These are phyloP conservation scores for Chalciporus sp. DNA, from an alignment of 1,284 basidiomycete genomes.

Conservation along the genomic window DNA sequence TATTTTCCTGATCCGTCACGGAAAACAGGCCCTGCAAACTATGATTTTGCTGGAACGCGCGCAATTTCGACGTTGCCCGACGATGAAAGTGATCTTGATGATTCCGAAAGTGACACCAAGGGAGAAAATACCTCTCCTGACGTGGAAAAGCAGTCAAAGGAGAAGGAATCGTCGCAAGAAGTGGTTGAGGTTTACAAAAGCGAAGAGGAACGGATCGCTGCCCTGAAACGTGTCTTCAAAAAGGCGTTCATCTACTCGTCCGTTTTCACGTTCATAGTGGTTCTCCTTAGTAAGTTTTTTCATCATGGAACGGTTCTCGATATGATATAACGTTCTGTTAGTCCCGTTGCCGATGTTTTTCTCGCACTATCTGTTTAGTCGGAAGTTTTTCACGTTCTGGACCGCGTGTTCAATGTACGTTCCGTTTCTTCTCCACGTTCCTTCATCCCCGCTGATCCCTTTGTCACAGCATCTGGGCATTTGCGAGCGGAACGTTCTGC, in stretches of 20 bases:
- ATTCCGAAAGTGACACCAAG: slow-evolving; percentile 1
- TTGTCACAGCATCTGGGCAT: slow-evolving; percentile 45
- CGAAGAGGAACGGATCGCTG: slow-evolving; percentile 18
- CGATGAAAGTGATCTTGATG: not conserved
- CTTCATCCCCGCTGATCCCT: not conserved
- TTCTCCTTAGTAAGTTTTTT: slow-evolving; percentile 41
- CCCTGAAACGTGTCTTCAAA: slow-evolving; percentile 41
- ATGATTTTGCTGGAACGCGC: slow-evolving; percentile 50
- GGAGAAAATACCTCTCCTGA: slow-evolving; percentile 4
- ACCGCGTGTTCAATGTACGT: slow-evolving; percentile 48
- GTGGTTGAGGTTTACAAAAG: slow-evolving; percentile 4
- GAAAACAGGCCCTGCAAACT: slow-evolving; percentile 43
- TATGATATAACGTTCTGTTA: slow-evolving; percentile 16
- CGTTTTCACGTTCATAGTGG: slow-evolving; percentile 41
- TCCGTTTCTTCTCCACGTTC: not conserved
- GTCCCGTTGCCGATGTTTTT: slow-evolving; percentile 57
- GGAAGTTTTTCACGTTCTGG: slow-evolving; percentile 54
- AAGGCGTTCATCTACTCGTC: slow-evolving; percentile 45
- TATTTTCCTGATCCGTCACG: slow-evolving; percentile 1
- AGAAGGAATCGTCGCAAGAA: slow-evolving; percentile 18
- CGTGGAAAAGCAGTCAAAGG: slow-evolving; percentile 12
- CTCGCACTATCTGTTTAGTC: slow-evolving; percentile 52
- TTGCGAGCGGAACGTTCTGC: slow-evolving; percentile 47
- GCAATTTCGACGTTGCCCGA: slow-evolving; percentile 42
- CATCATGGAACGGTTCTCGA: not conserved